Evolutionary conservation across 2,329 filamentous ascomycete genomes (phyloP).

Genomic region (Diplocarpon rosae): DNA sequence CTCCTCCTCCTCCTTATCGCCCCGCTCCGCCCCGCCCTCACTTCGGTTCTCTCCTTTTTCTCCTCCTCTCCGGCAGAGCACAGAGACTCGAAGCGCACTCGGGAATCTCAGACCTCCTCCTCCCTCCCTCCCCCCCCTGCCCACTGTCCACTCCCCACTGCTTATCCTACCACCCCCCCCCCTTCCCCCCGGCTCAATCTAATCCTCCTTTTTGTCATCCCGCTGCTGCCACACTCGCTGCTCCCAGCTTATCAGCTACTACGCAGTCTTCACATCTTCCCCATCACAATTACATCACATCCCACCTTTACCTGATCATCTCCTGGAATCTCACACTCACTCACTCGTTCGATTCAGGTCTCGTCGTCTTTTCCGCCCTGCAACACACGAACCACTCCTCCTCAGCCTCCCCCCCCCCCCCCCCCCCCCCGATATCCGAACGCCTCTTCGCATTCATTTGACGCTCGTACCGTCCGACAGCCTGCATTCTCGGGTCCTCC

Average conservation of each 20-base stretch:
- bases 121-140: background rate
- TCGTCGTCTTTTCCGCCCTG: constrained; percentile 13
- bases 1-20: too few species aligned
- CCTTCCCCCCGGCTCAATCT: constrained; percentile 15
- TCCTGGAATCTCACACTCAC: constrained; percentile 26
- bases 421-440: background rate
- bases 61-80: too few species aligned
- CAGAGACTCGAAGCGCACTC: too few species aligned
- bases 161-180: background rate
- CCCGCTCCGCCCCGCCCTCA: too few species aligned
- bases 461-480: background rate
- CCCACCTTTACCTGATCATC: constrained; percentile 28
- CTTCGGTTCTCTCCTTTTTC: too few species aligned
- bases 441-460: background rate
- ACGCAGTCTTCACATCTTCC: constrained; percentile 7
- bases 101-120: background rate
- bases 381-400: constrained; percentile 12
- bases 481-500: constrained; percentile 20
- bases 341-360: constrained; percentile 20
- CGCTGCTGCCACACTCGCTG: background rate
- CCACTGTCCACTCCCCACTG: background rate
- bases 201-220: constrained; percentile 27
- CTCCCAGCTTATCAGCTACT: too few species aligned
- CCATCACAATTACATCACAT: too few species aligned
- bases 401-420: constrained; percentile 2